Evolutionary conservation across 2,329 filamentous ascomycete genomes (phyloP), one percentile per base, ranked within the genome.

Genomic region (Phaeosphaeria sp.): DNA sequence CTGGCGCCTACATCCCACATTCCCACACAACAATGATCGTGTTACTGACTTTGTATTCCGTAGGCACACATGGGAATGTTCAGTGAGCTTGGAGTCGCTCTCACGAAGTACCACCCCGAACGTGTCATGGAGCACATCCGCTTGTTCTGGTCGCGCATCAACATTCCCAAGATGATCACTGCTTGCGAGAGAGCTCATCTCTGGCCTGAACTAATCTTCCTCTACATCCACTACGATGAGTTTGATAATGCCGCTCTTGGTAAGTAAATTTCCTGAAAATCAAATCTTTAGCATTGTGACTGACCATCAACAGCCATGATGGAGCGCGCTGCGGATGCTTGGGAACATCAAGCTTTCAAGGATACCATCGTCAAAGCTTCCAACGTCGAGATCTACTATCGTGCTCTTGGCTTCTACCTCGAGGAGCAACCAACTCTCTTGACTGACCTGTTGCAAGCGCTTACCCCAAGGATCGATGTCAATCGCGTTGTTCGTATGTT

Each of bases 291-390:
- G 20, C 13, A 22, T 7, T 25, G n/a, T 7, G 17, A 42, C 9
- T 24, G 17, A 50, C 20, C 8, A 21, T 42, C 20, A 15, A 17
- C 27, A 49, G 92, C 95, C 18, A 97, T 99, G 83, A 99, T 99
- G 87, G 95, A 99, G 83, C 92, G 93, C 68, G 91, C 95, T 13
- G 90, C 96, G 66, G 96, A 98, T 83, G 93, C 95, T 1, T 99
- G 95, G 95, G 96, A 99, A 78, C 95, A 99, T 81, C 93, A 97
- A 77, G 95, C 96, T 49, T 99, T 99, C 89, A 99, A 99, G 85
- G 96, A 99, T 76, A 98, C 96, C 51, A 86, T 97, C 56, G 89
- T 97, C 81, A 99, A 99, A 86, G 94, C 97, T 65, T 92, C 93
- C 73, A 99, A 99, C 81, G 82, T 99, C 73, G 96, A 99, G 80